Percentiles rank a stretch among this genome's conserved stretches.
phyloP scores from a whole-genome alignment of 805 yeast species.

The Barnettozyma californica region DNA sequence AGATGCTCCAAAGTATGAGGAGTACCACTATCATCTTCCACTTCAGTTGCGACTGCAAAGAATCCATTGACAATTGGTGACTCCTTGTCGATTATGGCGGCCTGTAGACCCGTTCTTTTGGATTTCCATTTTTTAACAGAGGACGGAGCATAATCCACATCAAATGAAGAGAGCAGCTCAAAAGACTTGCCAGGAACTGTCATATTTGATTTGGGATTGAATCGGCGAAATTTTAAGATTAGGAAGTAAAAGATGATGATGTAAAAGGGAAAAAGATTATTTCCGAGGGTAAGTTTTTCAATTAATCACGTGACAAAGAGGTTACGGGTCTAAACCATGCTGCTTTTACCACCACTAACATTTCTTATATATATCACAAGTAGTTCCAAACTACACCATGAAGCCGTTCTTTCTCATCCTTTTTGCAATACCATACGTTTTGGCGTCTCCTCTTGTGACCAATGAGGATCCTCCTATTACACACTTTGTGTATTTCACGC shows the following conservation, averaged over 20 bases:
- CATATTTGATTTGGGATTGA: background rate
- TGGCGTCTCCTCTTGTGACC: slow-evolving; percentile 11
- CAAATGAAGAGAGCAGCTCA: slow-evolving; percentile 44
- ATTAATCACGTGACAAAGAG: background rate
- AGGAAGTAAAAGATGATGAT: background rate
- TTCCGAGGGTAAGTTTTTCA: background rate
- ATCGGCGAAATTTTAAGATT: too few species aligned
- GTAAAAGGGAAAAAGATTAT: background rate
- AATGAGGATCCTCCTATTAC: slow-evolving; percentile 23
- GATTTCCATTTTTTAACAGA: slow-evolving; percentile 73
- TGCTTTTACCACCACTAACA: background rate
- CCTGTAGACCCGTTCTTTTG: slow-evolving; percentile 72
- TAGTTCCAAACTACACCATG: slow-evolving; percentile 7
- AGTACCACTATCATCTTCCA: slow-evolving; percentile 78
- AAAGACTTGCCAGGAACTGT: slow-evolving; percentile 22
- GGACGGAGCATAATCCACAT: slow-evolving; percentile 73
- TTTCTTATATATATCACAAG: too few species aligned
- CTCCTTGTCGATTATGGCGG: slow-evolving; percentile 69
- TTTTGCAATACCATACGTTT: slow-evolving; percentile 4
- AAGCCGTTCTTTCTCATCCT: slow-evolving; percentile 8
- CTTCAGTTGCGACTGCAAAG: slow-evolving; percentile 94
- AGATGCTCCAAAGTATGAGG: slow-evolving; percentile 96
- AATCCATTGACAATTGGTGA: slow-evolving; percentile 91
- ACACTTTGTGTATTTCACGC: slow-evolving; percentile 22
- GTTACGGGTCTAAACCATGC: too few species aligned